These are phyloP conservation scores for Choanephora cucurbitarum DNA, from an alignment of 371 early-diverging fungal genomes.

Conservation along the genomic window DNA sequence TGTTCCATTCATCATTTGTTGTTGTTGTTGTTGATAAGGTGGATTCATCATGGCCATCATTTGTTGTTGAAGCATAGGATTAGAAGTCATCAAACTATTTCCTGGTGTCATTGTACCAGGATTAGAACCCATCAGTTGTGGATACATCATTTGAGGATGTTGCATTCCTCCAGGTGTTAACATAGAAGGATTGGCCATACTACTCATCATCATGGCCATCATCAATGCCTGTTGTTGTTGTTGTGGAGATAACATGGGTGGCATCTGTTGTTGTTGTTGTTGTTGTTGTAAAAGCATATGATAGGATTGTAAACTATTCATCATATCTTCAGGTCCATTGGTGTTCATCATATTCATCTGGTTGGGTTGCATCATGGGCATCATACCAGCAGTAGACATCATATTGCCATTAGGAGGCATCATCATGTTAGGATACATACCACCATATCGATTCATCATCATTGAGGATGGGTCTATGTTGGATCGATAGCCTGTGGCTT, in stretches of 20 bases:
- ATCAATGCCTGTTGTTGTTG: constrained; percentile 21
- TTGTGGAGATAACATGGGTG: constrained; percentile 9
- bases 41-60: constrained; percentile 3
- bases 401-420: constrained; percentile 9
- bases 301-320: constrained; percentile 2
- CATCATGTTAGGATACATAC: neutral
- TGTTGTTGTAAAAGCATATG: constrained; percentile 2
- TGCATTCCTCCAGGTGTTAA: neutral
- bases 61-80: constrained; percentile 7
- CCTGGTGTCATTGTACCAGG: neutral
- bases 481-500: constrained; percentile 8
- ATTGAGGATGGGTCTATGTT: constrained; percentile 6
- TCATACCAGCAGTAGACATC: constrained; percentile 8
- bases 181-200: neutral
- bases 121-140: neutral
- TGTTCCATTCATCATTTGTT: constrained; percentile 8
- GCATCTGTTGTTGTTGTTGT: constrained; percentile 14
- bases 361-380: constrained; percentile 5
- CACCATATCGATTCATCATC: constrained; percentile 9
- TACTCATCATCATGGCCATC: constrained; percentile 17
- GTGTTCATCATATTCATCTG: constrained; percentile 2
- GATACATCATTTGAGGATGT: constrained; percentile 9
- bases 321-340: neutral
- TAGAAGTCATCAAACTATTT: neutral
- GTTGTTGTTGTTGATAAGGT: neutral